Conservation (phyloP, 768 basidiomycete genomes). For the Termitomyces sp. region DNA sequence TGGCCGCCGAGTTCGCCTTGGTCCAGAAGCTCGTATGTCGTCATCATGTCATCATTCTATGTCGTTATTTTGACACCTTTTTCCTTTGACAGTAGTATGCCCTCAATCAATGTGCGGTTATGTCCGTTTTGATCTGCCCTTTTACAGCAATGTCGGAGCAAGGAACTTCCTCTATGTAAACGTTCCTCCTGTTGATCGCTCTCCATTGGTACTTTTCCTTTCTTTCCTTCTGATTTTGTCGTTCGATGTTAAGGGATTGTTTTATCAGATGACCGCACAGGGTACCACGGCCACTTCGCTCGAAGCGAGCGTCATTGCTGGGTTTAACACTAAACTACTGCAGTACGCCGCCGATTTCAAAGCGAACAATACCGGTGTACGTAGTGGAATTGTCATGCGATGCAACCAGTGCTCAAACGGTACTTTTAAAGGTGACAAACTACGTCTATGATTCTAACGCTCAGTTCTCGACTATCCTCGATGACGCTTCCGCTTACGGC, state of each 20-base stretch:
- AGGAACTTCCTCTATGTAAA: slow-evolving; percentile 49
- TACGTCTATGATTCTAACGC: slow-evolving; percentile 48
- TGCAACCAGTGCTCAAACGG: background rate
- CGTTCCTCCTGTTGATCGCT: slow-evolving; percentile 37
- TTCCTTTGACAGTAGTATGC: slow-evolving; percentile 22
- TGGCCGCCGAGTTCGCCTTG: slow-evolving; percentile 45
- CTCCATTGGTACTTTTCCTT: slow-evolving; percentile 30
- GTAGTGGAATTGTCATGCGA: slow-evolving; percentile 10
- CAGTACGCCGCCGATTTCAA: slow-evolving; percentile 36
- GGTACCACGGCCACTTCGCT: slow-evolving; percentile 29
- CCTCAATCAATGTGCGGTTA: background rate
- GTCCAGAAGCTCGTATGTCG: slow-evolving; percentile 44
- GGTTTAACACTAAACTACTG: slow-evolving; percentile 47
- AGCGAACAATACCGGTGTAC: slow-evolving; percentile 40
- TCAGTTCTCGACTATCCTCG: slow-evolving; percentile 43
- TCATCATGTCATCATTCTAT: background rate
- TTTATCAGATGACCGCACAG: slow-evolving; percentile 43
- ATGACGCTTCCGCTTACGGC: slow-evolving; percentile 45
- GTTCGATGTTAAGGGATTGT: background rate
- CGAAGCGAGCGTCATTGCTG: slow-evolving; percentile 42
- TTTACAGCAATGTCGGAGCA: slow-evolving; percentile 42
- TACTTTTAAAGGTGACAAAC: slow-evolving; percentile 32
- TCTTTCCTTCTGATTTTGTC: background rate
- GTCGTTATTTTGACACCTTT: background rate
- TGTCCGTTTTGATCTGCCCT: background rate